Conservation (phyloP, 2,329 filamentous ascomycete genomes). For the Neonectria faginata region DNA sequence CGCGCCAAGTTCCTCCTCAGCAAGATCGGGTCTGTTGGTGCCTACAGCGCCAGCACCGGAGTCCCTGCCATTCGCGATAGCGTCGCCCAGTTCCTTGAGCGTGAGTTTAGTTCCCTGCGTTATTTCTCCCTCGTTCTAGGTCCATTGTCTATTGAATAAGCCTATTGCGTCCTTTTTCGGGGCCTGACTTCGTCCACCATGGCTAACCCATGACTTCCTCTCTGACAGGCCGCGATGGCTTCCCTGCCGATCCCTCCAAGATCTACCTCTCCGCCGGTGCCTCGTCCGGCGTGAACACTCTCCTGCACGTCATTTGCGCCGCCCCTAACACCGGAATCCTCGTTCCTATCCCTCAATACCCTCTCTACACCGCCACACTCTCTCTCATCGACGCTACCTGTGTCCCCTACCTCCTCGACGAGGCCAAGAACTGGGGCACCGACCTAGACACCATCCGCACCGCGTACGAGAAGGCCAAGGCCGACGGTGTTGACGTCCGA, state of each 20-base stretch:
- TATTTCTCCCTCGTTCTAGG: neutral
- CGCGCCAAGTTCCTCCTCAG: conserved; percentile 84
- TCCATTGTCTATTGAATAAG: neutral
- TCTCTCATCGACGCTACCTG: conserved; percentile 85
- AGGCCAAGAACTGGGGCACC: conserved; percentile 87
- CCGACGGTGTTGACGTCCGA: conserved; percentile 85
- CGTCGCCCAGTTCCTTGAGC: conserved; percentile 91
- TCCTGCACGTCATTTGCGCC: conserved; percentile 89
- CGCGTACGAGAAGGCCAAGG: conserved; percentile 79
- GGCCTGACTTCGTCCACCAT: conserved; percentile 12
- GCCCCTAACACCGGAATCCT: conserved; percentile 83
- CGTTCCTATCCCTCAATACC: conserved; percentile 97
- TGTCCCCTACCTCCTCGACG: conserved; percentile 95
- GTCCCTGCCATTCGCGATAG: conserved; percentile 88
- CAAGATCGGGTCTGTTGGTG: conserved; percentile 90
- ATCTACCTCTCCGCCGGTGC: conserved; percentile 94
- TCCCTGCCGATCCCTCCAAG: conserved; percentile 80
- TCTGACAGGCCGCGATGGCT: conserved; percentile 82
- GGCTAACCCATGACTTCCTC: conserved; percentile 25
- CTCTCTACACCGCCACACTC: conserved; percentile 94
- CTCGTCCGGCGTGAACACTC: conserved; percentile 93
- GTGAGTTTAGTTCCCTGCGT: conserved; percentile 58
- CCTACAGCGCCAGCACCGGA: conserved; percentile 95
- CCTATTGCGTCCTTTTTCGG: neutral
- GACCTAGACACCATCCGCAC: conserved; percentile 81